These are phyloP conservation scores for Rhizopogon salebrosus DNA, from an alignment of 768 basidiomycete species.

Conservation along the genomic window DNA sequence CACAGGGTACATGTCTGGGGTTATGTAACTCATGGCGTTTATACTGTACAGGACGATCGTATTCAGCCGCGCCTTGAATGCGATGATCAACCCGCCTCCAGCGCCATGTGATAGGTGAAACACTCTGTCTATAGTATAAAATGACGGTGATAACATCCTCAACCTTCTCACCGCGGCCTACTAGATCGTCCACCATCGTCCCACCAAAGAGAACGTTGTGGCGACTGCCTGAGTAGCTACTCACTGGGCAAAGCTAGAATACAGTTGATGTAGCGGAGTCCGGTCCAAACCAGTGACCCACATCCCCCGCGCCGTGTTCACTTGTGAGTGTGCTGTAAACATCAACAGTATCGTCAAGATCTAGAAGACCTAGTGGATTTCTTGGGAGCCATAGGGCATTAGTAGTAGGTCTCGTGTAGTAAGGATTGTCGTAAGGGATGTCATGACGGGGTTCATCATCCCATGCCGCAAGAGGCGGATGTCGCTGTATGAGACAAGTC, in stretches of 20 bases:
- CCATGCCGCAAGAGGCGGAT: conserved; percentile 60
- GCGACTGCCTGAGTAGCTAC: too few relatives aligned
- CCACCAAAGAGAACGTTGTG: too few relatives aligned
- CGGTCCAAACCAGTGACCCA: conserved; percentile 46
- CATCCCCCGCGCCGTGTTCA: conserved; percentile 42
- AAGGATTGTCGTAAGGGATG: conserved; percentile 76
- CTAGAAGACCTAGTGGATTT: conserved; percentile 70
- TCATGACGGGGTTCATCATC: conserved; percentile 72
- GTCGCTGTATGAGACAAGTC: conserved; percentile 36
- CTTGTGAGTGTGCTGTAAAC: conserved; percentile 58
- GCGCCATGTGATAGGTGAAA: too few relatives aligned
- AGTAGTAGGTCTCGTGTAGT: conserved; percentile 59
- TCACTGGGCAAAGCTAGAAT: conserved; percentile 1
- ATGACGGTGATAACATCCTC: too few relatives aligned
- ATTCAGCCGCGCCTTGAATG: too few relatives aligned
- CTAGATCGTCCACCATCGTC: too few relatives aligned
- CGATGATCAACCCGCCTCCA: too few relatives aligned
- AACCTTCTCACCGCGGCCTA: too few relatives aligned
- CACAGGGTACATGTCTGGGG: too few relatives aligned
- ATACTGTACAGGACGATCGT: too few relatives aligned
- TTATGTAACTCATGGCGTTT: too few relatives aligned
- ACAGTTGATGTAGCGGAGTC: neutral
- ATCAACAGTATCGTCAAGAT: conserved; percentile 85
- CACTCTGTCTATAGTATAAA: too few relatives aligned
- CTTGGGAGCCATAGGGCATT: conserved; percentile 82